phyloP scores from a whole-genome alignment of 2,329 filamentous ascomycete genomes.

The Chalaropsis thielavioides region DNA sequence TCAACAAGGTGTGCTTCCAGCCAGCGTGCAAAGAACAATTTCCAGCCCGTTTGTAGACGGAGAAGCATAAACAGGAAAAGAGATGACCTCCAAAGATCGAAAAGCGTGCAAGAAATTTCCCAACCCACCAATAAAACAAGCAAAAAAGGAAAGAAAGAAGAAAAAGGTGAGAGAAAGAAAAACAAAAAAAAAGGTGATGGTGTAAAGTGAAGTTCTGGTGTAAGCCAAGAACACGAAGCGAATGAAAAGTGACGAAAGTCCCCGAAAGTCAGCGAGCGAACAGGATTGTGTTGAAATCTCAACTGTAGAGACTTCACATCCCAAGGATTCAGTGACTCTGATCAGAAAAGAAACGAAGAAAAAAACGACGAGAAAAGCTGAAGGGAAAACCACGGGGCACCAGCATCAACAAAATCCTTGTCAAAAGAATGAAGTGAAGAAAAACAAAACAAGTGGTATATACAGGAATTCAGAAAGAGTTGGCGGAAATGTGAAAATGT shows the following conservation, averaged over 20 bases:
- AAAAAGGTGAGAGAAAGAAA: background rate
- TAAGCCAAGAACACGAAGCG: conserved; percentile 1
- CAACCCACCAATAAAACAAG: background rate
- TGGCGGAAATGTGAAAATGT: background rate
- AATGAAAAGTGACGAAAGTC: conserved; percentile 3
- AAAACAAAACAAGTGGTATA: conserved; percentile 14
- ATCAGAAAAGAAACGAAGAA: background rate
- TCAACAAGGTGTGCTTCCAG: background rate
- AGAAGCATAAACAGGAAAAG: conserved; percentile 5
- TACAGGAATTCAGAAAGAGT: conserved; percentile 22
- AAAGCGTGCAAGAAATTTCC: background rate
- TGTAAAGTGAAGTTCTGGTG: background rate
- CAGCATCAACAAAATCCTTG: background rate
- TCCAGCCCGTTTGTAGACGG: background rate
- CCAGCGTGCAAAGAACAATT: conserved; percentile 2
- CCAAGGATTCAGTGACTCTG: background rate
- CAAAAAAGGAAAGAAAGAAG: background rate
- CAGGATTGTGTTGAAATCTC: background rate
- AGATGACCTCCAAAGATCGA: background rate
- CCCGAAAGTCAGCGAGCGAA: background rate
- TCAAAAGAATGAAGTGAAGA: conserved; percentile 18
- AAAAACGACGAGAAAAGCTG: background rate
- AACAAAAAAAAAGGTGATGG: background rate
- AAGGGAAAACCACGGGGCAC: background rate
- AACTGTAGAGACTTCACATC: background rate